A percentile compares a stretch with the other conserved stretches of the same genome.
These are phyloP conservation scores for Rutstroemia sp. DNA, from an alignment of 2,329 filamentous ascomycete genomes.

Conservation along the genomic window DNA sequence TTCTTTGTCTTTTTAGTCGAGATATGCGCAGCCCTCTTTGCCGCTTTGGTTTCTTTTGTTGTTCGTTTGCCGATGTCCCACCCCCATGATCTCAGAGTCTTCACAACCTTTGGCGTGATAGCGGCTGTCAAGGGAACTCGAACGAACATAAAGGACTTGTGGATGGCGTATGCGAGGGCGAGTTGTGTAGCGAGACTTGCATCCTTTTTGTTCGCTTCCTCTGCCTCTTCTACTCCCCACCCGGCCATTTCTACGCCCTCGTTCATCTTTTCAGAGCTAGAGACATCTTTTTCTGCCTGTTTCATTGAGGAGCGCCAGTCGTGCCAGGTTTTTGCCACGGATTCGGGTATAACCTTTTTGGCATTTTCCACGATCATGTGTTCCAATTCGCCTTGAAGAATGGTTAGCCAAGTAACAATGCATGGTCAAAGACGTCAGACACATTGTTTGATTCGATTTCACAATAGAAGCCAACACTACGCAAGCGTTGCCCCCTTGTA, in stretches of 20 bases:
- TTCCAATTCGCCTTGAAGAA: slow-evolving; percentile 48
- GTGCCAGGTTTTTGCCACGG: slow-evolving; percentile 46
- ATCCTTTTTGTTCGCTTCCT: slow-evolving; percentile 52
- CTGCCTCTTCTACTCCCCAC: slow-evolving; percentile 58
- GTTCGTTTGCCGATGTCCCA: slow-evolving; percentile 85
- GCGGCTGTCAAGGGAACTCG: slow-evolving; percentile 89
- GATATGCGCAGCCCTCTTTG: slow-evolving; percentile 20
- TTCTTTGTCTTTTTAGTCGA: slow-evolving; percentile 13
- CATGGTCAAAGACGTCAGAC: not conserved
- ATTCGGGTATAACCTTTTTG: slow-evolving; percentile 51
- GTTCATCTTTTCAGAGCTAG: slow-evolving; percentile 38
- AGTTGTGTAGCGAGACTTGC: slow-evolving; percentile 82
- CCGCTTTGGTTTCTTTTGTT: slow-evolving; percentile 30
- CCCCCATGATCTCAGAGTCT: slow-evolving; percentile 77
- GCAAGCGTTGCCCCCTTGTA: not conserved
- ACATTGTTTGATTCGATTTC: not conserved
- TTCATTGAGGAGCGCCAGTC: slow-evolving; percentile 43
- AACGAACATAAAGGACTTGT: slow-evolving; percentile 96
- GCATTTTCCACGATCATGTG: slow-evolving; percentile 57
- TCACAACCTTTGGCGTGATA: slow-evolving; percentile 90
- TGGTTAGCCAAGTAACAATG: not conserved
- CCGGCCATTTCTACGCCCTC: slow-evolving; percentile 44
- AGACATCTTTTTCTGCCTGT: slow-evolving; percentile 36
- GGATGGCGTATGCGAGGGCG: slow-evolving; percentile 88
- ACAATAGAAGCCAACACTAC: not conserved